These are phyloP conservation scores for Xylaria nigripes DNA, from an alignment of 495 filamentous ascomycete genomes.

Conservation along the genomic window DNA sequence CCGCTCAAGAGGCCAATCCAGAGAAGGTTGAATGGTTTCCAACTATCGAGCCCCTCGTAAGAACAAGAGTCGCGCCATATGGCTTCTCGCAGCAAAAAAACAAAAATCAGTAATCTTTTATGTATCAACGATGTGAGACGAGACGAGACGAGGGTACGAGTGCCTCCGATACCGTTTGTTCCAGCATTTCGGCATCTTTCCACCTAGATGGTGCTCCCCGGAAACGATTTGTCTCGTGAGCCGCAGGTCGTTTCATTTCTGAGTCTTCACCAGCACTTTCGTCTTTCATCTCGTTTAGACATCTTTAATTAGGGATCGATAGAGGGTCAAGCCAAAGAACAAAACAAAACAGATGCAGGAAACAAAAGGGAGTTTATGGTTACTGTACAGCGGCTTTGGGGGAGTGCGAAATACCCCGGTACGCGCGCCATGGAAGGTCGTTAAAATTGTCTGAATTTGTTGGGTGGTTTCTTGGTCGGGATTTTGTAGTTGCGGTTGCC, in stretches of 20 bases:
- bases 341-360: background rate
- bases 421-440: background rate
- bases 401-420: background rate
- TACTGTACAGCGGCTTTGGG: background rate
- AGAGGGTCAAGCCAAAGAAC: conserved; percentile 1
- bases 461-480: background rate
- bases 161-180: background rate
- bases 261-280: background rate
- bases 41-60: background rate
- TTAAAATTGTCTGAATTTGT: background rate
- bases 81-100: too few species aligned
- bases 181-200: background rate
- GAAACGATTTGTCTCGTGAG: background rate
- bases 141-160: background rate
- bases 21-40: background rate
- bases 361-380: background rate
- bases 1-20: background rate
- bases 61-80: too few species aligned
- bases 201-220: background rate
- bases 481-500: background rate
- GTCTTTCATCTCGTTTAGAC: conserved; percentile 3
- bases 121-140: background rate
- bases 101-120: too few species aligned
- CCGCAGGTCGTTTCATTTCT: background rate
- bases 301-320: conserved; percentile 1